These are phyloP conservation scores for Pilaira anomala DNA, from an alignment of 192 early-diverging fungal species.

Conservation along the genomic window DNA sequence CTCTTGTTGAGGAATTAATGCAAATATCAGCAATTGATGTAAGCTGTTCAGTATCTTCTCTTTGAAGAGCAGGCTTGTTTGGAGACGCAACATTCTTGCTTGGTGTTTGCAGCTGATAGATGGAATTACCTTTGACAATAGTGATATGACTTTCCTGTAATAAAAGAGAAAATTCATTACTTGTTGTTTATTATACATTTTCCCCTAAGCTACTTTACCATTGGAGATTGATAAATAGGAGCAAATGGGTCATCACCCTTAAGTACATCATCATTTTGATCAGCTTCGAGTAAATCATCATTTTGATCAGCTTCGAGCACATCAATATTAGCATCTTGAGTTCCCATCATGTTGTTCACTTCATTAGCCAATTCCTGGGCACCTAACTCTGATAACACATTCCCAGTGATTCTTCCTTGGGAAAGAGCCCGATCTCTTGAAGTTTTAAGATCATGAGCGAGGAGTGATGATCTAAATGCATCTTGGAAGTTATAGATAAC, in stretches of 20 bases:
- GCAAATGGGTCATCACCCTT: background rate
- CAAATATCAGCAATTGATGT: conserved; percentile 2
- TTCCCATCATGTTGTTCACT: background rate
- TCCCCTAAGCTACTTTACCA: background rate
- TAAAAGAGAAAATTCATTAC: background rate
- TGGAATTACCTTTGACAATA: conserved; percentile 2
- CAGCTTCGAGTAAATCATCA: background rate
- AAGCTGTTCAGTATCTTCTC: conserved; percentile 6
- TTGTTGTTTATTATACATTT: background rate
- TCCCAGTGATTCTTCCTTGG: background rate
- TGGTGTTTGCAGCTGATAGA: conserved; percentile 4
- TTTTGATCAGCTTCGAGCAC: background rate
- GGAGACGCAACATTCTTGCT: background rate
- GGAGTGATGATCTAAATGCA: background rate
- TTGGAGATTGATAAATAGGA: background rate
- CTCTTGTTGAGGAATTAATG: background rate
- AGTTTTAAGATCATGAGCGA: background rate
- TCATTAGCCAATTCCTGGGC: background rate
- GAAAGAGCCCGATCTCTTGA: conserved; percentile 1
- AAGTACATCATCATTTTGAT: background rate
- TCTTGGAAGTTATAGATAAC: background rate
- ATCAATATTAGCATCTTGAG: background rate
- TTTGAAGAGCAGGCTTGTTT: background rate
- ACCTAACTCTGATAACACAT: background rate
- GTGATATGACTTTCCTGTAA: background rate